Conservation (phyloP, 352 stramenopile genomes). For the Thraustochytrium striatum region DNA sequence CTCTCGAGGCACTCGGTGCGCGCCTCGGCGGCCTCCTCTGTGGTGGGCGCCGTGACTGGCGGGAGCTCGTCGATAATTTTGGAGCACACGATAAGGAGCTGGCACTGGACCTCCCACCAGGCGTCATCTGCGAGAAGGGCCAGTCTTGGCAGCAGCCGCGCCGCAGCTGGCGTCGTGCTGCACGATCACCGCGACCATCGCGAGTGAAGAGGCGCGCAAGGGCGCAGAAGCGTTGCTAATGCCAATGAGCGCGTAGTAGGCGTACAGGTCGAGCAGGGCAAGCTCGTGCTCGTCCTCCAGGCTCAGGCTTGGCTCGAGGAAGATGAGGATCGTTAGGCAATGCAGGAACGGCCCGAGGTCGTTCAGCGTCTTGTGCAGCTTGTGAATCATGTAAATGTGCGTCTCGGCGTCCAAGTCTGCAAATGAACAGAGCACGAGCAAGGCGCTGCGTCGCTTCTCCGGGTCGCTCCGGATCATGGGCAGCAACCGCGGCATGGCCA, state of each 20-base stretch:
- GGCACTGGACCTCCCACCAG: conserved; percentile 75
- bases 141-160: conserved; percentile 61
- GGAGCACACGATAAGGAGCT: conserved; percentile 67
- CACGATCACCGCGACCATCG: conserved; percentile 66
- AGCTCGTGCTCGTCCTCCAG: conserved; percentile 54
- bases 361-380: conserved; percentile 65
- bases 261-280: conserved; percentile 68
- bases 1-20: background rate
- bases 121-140: background rate
- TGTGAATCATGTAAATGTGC: conserved; percentile 59
- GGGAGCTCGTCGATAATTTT: conserved; percentile 58
- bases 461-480: background rate
- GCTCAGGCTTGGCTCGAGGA: conserved; percentile 67
- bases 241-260: conserved; percentile 78
- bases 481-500: background rate
- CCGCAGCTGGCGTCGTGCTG: conserved; percentile 60
- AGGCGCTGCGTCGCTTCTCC: background rate
- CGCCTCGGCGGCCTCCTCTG: background rate
- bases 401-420: background rate
- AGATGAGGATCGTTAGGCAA: conserved; percentile 65
- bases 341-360: conserved; percentile 72
- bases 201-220: conserved; percentile 67
- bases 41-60: background rate
- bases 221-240: conserved; percentile 68
- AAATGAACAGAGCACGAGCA: conserved; percentile 42